Base-by-base conservation (phyloP, 495 filamentous ascomycete species). In the Trichoderma gamsii region DNA sequence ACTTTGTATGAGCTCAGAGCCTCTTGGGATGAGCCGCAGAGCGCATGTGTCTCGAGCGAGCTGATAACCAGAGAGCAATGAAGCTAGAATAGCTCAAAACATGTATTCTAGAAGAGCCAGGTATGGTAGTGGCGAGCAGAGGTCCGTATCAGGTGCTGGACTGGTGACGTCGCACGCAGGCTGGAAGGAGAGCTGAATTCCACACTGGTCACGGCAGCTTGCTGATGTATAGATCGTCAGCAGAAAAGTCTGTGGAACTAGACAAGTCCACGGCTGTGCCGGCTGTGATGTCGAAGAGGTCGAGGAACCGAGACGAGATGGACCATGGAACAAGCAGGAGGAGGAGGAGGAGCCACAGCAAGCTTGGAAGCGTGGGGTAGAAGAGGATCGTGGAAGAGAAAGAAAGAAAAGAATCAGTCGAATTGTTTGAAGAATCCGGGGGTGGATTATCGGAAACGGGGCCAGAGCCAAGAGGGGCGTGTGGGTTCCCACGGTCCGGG, bases 401-500 rank as follows among this genome's bases (percentile, higher is more conserved):
- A 61, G 56, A 61, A 61, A 25, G n/a, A 32, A 61, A 61, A 25
- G 56, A 61, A 61, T 61, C 23, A 61, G 56, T 61, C 56, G 56
- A 61, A 61, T 61, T 61, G 25, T 9, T 38, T 61, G 56, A 61
- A 61, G 29, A 61, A 61, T 61, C 56, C 56, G 56, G 56, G 56
- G 56, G 56, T 61, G 56, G 56, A 61, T 61, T 61, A 61, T 61
- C 56, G 56, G 56, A 61, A 61, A 61, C 56, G 56, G 56, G 56
- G 56, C 44, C 56, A 61, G 16, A 32, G 56, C 23, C 9, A 61
- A 25, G 56, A 61, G 56, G 56, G 56, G 56, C 56, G 56, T 61
- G 56, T 61, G 56, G 56, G 27, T 61, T 61, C 56, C 18, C 56
- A 61, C 56, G 56, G 56, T 61, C 56, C 56, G 56, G 56, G 7